These are phyloP conservation scores for Umbelopsis ramanniana DNA, from an alignment of 192 early-diverging fungal species.

Conservation along the genomic window DNA sequence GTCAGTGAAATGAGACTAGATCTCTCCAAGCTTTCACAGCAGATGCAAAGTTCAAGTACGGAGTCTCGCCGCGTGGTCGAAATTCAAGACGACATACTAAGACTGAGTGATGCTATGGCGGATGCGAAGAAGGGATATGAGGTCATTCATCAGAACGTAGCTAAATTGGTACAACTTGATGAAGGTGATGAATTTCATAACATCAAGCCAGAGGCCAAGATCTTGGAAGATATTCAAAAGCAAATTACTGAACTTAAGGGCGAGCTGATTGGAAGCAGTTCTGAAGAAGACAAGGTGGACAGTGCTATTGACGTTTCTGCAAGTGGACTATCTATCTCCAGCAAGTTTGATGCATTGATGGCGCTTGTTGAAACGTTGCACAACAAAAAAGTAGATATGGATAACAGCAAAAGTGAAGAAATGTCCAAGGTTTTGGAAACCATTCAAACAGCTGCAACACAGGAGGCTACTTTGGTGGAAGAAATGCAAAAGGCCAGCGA, in stretches of 20 bases:
- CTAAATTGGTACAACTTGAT: constrained; percentile 30
- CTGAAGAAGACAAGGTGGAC: constrained; percentile 13
- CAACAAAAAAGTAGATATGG: neutral
- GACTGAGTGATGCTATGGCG: neutral
- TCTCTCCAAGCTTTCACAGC: constrained; percentile 2
- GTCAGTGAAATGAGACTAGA: constrained; percentile 12
- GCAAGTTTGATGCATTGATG: constrained; percentile 34
- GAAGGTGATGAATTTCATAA: neutral
- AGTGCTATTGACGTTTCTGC: neutral
- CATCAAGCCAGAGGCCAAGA: neutral
- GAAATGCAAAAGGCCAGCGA: constrained; percentile 5
- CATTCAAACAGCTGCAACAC: neutral
- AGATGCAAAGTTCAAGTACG: neutral
- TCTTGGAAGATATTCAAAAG: constrained; percentile 14
- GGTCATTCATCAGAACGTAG: neutral
- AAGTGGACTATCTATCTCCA: constrained; percentile 17
- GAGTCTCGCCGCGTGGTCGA: constrained; percentile 8
- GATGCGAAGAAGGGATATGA: constrained; percentile 8
- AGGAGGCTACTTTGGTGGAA: neutral
- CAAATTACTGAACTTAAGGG: constrained; percentile 23
- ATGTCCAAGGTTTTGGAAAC: constrained; percentile 6
- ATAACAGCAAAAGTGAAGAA: neutral
- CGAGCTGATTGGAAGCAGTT: constrained; percentile 22
- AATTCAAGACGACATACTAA: constrained; percentile 32
- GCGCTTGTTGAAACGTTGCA: constrained; percentile 33